phyloP scores from a whole-genome alignment of 2,329 filamentous ascomycete species.

The Claviceps spartinae region DNA sequence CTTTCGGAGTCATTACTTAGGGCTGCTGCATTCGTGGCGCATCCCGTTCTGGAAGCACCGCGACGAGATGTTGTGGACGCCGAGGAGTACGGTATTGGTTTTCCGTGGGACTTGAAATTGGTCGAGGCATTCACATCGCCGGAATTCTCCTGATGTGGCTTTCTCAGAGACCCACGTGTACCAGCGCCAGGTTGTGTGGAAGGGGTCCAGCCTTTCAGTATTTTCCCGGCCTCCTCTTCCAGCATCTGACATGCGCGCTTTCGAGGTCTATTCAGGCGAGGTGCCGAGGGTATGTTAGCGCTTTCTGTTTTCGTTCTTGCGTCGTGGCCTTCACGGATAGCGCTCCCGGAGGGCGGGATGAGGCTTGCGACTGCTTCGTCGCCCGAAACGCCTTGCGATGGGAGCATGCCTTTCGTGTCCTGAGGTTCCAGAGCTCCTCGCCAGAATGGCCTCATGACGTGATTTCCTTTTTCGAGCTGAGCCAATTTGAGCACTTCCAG shows the following conservation, averaged over 20 bases:
- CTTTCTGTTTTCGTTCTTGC: not conserved
- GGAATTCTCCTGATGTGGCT: not conserved
- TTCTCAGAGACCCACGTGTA: not conserved
- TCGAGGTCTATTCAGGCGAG: not conserved
- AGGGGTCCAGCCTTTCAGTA: not conserved
- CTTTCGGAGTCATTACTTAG: not conserved
- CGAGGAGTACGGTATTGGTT: not conserved
- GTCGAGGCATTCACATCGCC: not conserved
- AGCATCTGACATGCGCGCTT: slow-evolving; percentile 1
- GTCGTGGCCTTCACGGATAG: not conserved
- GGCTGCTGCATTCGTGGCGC: not conserved
- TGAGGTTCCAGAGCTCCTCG: not conserved
- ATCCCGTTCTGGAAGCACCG: not conserved
- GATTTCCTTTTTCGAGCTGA: not conserved
- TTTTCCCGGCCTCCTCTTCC: not conserved
- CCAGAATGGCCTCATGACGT: not conserved
- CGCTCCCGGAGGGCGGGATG: not conserved
- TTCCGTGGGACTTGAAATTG: not conserved
- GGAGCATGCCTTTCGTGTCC: not conserved
- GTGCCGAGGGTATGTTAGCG: not conserved
- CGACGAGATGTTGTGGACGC: not conserved
- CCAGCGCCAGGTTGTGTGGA: not conserved
- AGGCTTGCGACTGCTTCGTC: not conserved
- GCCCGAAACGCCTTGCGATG: not conserved
- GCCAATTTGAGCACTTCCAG: not conserved